Conservation (phyloP, 2,329 filamentous ascomycete genomes). For the Pestalotiopsis sp. region DNA sequence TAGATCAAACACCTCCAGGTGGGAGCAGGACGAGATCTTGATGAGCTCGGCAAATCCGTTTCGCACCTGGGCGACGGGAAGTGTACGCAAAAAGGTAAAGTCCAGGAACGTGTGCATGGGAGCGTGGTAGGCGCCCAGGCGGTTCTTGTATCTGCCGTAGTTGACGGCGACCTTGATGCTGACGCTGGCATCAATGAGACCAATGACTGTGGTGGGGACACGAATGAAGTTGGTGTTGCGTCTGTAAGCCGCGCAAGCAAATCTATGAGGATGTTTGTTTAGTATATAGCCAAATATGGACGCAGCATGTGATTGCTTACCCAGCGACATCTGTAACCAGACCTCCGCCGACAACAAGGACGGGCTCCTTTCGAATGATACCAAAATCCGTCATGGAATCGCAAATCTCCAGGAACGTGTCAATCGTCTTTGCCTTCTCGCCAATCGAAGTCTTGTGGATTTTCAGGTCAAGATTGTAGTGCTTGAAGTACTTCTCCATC, state of each 20-base stretch:
- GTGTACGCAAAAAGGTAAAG: slow-evolving; percentile 70
- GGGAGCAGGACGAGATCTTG: slow-evolving; percentile 74
- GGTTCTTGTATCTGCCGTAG: slow-evolving; percentile 77
- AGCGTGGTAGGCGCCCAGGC: slow-evolving; percentile 73
- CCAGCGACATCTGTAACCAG: slow-evolving; percentile 75
- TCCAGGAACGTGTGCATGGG: slow-evolving; percentile 74
- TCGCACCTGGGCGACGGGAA: slow-evolving; percentile 68
- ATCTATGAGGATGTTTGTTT: slow-evolving; percentile 40
- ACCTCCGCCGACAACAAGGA: slow-evolving; percentile 68
- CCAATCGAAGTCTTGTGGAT: slow-evolving; percentile 76
- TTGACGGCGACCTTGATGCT: slow-evolving; percentile 81
- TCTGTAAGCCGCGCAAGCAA: slow-evolving; percentile 72
- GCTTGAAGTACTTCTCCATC: slow-evolving; percentile 69
- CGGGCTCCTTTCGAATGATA: slow-evolving; percentile 67
- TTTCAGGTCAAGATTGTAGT: slow-evolving; percentile 63
- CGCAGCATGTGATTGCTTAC: slow-evolving; percentile 40
- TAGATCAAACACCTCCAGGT: slow-evolving; percentile 66
- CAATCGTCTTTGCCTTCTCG: slow-evolving; percentile 75
- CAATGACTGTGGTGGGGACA: slow-evolving; percentile 74
- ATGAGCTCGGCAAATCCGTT: slow-evolving; percentile 77
- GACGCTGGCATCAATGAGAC: slow-evolving; percentile 74
- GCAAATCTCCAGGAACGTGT: slow-evolving; percentile 69
- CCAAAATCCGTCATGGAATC: slow-evolving; percentile 77
- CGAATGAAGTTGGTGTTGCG: slow-evolving; percentile 76
- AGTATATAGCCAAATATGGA: too few relatives aligned